Conservation (phyloP, 2,329 filamentous ascomycete species). For the Calonectria leucothoes region DNA sequence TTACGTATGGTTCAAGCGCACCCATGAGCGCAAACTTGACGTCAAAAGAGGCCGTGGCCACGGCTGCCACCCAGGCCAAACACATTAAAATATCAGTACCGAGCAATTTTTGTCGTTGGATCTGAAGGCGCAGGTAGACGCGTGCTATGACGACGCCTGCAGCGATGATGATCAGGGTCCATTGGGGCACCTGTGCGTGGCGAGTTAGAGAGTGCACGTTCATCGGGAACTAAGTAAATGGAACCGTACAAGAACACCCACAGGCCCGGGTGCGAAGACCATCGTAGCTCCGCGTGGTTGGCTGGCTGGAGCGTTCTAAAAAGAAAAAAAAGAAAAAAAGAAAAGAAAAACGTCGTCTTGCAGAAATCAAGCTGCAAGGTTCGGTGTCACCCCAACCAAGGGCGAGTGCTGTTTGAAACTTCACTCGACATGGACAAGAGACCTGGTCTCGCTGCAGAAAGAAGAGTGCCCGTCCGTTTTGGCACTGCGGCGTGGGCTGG, state of each 20-base stretch:
- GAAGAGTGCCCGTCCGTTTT: too few relatives aligned
- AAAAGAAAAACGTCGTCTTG: too few relatives aligned
- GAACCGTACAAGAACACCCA: not conserved
- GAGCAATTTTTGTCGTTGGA: slow-evolving; percentile 25
- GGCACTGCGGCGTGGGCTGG: not conserved
- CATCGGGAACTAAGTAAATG: too few relatives aligned
- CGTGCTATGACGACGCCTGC: slow-evolving; percentile 24
- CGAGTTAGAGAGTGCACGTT: not conserved
- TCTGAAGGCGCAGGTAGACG: slow-evolving; percentile 26
- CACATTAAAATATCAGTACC: slow-evolving; percentile 22
- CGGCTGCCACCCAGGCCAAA: not conserved
- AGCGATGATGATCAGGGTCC: slow-evolving; percentile 26
- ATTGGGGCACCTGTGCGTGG: slow-evolving; percentile 1
- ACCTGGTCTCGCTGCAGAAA: not conserved
- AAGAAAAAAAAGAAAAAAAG: not conserved
- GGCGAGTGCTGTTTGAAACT: not conserved
- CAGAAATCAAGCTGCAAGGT: not conserved
- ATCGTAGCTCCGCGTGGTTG: not conserved
- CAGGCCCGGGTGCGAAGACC: not conserved
- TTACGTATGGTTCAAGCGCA: not conserved
- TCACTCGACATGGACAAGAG: not conserved
- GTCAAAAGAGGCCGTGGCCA: not conserved
- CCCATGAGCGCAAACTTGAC: not conserved
- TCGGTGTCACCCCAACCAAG: not conserved
- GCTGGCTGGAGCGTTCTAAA: not conserved